phyloP scores from a whole-genome alignment of 176 grass and related monocot species.

The Triticum urartu region DNA sequence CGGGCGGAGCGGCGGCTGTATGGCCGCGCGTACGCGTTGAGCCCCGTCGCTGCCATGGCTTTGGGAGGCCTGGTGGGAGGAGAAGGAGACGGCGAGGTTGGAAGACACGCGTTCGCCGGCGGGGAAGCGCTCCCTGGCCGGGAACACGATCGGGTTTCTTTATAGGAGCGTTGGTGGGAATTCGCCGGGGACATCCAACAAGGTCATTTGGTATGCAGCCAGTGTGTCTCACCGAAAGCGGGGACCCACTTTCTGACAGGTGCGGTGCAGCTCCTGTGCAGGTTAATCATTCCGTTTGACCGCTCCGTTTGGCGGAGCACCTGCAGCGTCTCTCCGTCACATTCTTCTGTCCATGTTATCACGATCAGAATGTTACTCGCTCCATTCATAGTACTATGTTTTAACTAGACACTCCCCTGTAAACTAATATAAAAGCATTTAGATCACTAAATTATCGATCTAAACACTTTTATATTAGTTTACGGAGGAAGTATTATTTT shows the following conservation, averaged over 20 bases:
- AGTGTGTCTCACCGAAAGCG: neutral
- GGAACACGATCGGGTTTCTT: constrained; percentile 7
- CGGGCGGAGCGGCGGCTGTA: constrained; percentile 20
- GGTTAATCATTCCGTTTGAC: no score
- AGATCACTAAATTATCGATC: no score
- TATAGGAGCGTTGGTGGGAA: constrained; percentile 1
- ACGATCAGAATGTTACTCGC: no score
- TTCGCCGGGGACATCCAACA: neutral
- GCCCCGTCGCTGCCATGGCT: constrained; percentile 29
- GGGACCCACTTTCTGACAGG: neutral
- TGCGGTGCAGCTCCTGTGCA: neutral
- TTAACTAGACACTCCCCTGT: no score
- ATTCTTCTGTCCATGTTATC: no score
- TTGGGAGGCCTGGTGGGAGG: neutral
- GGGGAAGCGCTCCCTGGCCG: neutral
- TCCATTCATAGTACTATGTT: no score
- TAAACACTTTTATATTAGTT: no score
- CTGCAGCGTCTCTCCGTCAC: no score
- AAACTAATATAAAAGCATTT: no score
- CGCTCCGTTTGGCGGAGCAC: no score
- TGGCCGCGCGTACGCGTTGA: constrained; percentile 44
- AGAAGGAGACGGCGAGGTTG: neutral
- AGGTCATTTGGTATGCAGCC: neutral
- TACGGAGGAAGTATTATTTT: no score
- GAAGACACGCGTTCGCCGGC: neutral